Percentiles rank a stretch among this genome's conserved stretches.
Evolutionary conservation across 345 rosid genomes (phyloP).

Genomic region (Sisymbrium altissimum): DNA sequence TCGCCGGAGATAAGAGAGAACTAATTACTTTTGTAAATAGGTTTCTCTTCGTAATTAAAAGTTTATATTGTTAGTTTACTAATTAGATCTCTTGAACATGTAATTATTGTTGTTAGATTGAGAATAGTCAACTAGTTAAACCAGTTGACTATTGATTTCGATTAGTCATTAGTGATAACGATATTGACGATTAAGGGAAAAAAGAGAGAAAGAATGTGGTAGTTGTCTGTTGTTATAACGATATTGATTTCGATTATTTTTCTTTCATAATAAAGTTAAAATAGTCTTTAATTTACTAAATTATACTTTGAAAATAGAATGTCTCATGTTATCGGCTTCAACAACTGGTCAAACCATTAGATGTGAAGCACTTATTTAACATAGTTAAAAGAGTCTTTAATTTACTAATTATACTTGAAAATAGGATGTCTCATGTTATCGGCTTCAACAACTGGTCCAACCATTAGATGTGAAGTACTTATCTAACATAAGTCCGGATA

Average conservation of each 20-base stretch:
- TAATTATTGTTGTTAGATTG: background rate
- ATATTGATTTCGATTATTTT: background rate
- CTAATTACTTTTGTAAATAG: background rate
- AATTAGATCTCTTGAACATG: background rate
- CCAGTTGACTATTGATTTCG: too few species aligned
- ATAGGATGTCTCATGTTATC: slow-evolving; percentile 87
- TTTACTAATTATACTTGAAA: too few species aligned
- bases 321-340: slow-evolving; percentile 85
- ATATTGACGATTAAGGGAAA: too few species aligned
- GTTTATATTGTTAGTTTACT: background rate
- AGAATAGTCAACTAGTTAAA: background rate
- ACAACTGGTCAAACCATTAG: slow-evolving; percentile 40
- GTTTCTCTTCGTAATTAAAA: background rate
- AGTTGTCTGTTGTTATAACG: background rate
- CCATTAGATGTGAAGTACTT: slow-evolving; percentile 26
- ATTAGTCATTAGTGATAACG: too few species aligned
- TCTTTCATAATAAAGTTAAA: background rate
- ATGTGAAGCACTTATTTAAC: background rate
- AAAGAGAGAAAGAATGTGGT: background rate
- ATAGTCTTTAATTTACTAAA: background rate
- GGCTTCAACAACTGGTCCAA: too few species aligned
- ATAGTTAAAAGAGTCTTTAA: too few species aligned
- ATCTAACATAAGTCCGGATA: background rate
- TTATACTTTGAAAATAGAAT: slow-evolving; percentile 40
- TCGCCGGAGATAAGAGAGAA: background rate